Conservation (phyloP, 768 basidiomycete genomes). For the Amanita subjunquillea region DNA sequence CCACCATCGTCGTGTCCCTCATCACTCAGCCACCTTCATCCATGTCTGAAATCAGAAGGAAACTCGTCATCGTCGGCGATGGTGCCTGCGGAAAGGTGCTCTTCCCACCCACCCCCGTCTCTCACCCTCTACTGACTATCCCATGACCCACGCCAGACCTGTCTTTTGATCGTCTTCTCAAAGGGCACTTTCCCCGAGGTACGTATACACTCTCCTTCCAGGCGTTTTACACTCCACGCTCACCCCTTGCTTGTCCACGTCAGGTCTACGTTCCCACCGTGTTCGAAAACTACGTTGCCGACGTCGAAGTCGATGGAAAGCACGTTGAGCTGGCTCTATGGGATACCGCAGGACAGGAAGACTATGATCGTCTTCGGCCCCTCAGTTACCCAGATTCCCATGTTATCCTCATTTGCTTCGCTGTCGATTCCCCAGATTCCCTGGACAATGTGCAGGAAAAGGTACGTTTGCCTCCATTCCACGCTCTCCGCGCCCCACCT, state of each 20-base stretch:
- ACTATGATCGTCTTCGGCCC: slow-evolving; percentile 97
- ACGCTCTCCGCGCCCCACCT: slow-evolving; percentile 1
- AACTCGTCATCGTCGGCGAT: slow-evolving; percentile 98
- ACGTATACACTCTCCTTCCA: slow-evolving; percentile 10
- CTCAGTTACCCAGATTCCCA: slow-evolving; percentile 99
- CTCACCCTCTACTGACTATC: slow-evolving; percentile 7
- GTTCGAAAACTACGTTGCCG: slow-evolving; percentile 99
- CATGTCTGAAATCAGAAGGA: slow-evolving; percentile 98
- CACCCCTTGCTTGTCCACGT: not conserved
- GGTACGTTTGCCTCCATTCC: slow-evolving; percentile 36
- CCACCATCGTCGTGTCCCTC: not conserved
- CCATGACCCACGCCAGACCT: slow-evolving; percentile 43
- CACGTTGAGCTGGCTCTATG: slow-evolving; percentile 97
- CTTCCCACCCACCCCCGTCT: slow-evolving; percentile 7
- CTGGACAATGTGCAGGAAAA: slow-evolving; percentile 99
- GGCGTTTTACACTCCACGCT: slow-evolving; percentile 1
- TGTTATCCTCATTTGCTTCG: slow-evolving; percentile 98
- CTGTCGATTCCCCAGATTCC: slow-evolving; percentile 95
- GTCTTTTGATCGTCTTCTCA: slow-evolving; percentile 91
- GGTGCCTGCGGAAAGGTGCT: slow-evolving; percentile 91
- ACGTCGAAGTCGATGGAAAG: slow-evolving; percentile 97
- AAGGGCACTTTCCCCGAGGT: slow-evolving; percentile 97
- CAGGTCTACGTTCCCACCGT: slow-evolving; percentile 99
- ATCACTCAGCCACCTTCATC: not conserved
- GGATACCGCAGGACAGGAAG: slow-evolving; percentile 99